A percentile compares a stretch with the other conserved stretches of the same genome.
Conservation (phyloP, 495 filamentous ascomycete genomes). For the Tuber umbilicatum region DNA sequence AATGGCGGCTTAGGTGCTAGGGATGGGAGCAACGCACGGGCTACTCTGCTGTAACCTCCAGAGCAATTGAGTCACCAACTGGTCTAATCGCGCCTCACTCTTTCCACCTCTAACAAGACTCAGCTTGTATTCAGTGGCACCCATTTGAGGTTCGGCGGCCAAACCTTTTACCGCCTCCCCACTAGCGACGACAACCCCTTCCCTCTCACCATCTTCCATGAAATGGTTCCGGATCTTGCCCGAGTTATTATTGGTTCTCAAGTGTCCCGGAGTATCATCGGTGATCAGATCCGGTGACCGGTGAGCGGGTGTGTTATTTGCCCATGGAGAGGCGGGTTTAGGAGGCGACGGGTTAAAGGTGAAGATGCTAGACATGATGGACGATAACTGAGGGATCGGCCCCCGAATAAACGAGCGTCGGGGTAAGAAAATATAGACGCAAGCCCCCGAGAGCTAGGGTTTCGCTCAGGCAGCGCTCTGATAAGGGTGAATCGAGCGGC, state of each 20-base stretch:
- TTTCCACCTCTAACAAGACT: conserved; percentile 81
- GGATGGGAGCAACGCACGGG: conserved; percentile 59
- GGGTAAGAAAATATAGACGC: conserved; percentile 3
- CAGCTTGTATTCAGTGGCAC: conserved; percentile 92
- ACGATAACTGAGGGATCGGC: conserved; percentile 8
- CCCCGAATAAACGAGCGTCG: neutral
- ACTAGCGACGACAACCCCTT: conserved; percentile 57
- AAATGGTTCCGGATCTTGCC: conserved; percentile 38
- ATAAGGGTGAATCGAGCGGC: conserved; percentile 19
- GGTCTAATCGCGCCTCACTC: conserved; percentile 70
- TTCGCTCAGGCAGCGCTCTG: conserved; percentile 23
- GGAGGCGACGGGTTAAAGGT: conserved; percentile 86
- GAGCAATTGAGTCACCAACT: conserved; percentile 86
- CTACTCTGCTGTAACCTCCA: conserved; percentile 95
- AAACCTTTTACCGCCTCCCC: conserved; percentile 60
- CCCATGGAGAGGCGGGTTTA: conserved; percentile 83
- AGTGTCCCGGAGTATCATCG: conserved; percentile 44
- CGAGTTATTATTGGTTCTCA: conserved; percentile 40
- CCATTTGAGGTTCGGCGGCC: conserved; percentile 85
- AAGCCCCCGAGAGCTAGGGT: neutral
- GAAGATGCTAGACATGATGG: conserved; percentile 88
- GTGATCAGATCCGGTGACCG: conserved; percentile 19
- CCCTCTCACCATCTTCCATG: conserved; percentile 41
- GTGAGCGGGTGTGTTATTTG: conserved; percentile 28
- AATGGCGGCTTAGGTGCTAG: conserved; percentile 56